phyloP scores from a whole-genome alignment of 148 eudicot species.

The Chenopodium suecicum region DNA sequence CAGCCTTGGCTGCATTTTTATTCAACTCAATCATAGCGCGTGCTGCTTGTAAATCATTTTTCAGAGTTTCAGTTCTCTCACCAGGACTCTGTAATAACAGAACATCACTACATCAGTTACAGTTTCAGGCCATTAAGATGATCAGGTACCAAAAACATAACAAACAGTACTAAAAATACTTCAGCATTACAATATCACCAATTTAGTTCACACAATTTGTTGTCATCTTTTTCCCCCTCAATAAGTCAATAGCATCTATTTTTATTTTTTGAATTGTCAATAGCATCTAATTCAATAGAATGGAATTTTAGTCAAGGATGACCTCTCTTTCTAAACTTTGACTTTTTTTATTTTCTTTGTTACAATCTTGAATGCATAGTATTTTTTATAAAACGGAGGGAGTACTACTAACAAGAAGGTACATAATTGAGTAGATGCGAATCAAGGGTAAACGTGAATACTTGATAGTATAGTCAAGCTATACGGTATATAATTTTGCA shows the following conservation, averaged over 20 bases:
- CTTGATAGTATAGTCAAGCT: too few relatives aligned
- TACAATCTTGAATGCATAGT: too few relatives aligned
- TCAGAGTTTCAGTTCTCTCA: conserved; percentile 46
- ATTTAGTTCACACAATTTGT: not conserved
- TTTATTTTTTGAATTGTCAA: too few relatives aligned
- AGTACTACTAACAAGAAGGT: too few relatives aligned
- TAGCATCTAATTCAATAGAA: not conserved
- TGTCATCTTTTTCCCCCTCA: not conserved
- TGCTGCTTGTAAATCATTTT: conserved; percentile 34
- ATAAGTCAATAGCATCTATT: too few relatives aligned
- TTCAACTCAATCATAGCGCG: conserved; percentile 31
- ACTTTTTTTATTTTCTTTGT: too few relatives aligned
- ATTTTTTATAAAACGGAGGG: too few relatives aligned
- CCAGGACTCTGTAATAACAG: conserved; percentile 32
- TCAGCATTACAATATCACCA: not conserved
- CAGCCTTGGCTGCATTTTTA: conserved; percentile 42
- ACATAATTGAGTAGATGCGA: too few relatives aligned
- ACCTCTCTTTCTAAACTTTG: too few relatives aligned
- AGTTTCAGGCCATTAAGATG: not conserved
- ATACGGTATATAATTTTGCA: too few relatives aligned
- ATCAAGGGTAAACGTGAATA: too few relatives aligned
- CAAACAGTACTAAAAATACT: not conserved
- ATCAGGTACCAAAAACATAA: not conserved
- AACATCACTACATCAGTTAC: not conserved
- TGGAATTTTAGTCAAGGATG: not conserved